phyloP scores from a whole-genome alignment of 1,139 yeast species.

The Suhomyces bolitotheri region DNA sequence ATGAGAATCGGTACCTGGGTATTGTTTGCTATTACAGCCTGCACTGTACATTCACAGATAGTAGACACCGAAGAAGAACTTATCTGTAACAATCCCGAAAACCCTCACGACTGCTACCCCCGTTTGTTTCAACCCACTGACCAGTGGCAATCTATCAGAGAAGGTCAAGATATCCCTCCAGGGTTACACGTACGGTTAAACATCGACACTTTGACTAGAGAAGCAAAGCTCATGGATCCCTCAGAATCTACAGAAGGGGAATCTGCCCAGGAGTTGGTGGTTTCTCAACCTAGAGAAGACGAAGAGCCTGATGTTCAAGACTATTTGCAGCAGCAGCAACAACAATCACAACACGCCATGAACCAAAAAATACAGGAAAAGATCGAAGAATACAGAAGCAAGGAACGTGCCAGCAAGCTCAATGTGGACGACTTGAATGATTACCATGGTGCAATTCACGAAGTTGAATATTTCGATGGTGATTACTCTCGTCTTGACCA shows the following conservation, averaged over 20 bases:
- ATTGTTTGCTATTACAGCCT: conserved; percentile 3
- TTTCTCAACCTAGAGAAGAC: conserved; percentile 15
- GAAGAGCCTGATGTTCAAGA: conserved; percentile 9
- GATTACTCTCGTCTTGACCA: conserved; percentile 19
- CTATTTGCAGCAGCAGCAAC: conserved; percentile 11
- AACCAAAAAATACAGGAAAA: conserved; percentile 16
- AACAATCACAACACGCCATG: conserved; percentile 9
- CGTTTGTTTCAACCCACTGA: conserved; percentile 56
- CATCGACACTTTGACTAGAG: conserved; percentile 63
- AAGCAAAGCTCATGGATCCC: conserved; percentile 58
- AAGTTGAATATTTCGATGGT: conserved; percentile 19
- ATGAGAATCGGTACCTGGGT: conserved; percentile 7
- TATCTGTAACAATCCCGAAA: conserved; percentile 48
- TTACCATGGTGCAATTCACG: conserved; percentile 32
- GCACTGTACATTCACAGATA: conserved; percentile 9
- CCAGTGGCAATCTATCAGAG: conserved; percentile 69
- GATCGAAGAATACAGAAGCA: conserved; percentile 16
- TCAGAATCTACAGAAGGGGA: conserved; percentile 18
- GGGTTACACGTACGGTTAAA: conserved; percentile 77
- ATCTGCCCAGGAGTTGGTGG: conserved; percentile 18
- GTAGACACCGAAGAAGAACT: conserved; percentile 22
- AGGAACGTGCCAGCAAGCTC: conserved; percentile 14
- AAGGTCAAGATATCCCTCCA: conserved; percentile 70
- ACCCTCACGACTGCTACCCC: conserved; percentile 62
- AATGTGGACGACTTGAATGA: conserved; percentile 24